Evolutionary conservation across 2,329 filamentous ascomycete species (phyloP), one percentile per base, ranked within the genome.

Genomic region (Parastagonospora avenae): DNA sequence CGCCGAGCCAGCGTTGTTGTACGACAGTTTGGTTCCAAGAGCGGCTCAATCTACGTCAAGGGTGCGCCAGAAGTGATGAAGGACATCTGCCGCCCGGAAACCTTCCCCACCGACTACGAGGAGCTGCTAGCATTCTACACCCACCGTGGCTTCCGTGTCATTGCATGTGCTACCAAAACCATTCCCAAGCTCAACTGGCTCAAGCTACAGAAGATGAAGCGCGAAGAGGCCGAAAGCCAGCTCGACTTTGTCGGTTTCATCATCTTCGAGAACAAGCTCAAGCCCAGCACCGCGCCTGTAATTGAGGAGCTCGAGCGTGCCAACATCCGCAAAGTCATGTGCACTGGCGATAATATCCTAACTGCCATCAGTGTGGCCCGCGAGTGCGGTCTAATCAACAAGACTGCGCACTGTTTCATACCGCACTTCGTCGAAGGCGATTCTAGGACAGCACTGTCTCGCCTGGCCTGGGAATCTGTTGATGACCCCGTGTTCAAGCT

Each of bases 241-340:
- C 82, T 99, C 9, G 86, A 93, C 39, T 97, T 99, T 67, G 83
- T 92, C 31, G 94, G 94, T 4, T 99, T 99, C 76, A 97, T 99
- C 68, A 88, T 99, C 46, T 99, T 99, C 64, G 94, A 99, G 76
- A 99, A 99, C 77, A 99, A 99, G 76, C 79, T 99, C 54, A 99
- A 99, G 73, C 87, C 90, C 1, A 92, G 85, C 15, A 97, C 93
- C 0, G 83, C 90, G 1, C 83, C 82, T 1, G 89, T 97, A 30
- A 85, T 99, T 24, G 83, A 89, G 48, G 92, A 97, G 74, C 82
- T 99, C 2, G 82, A 85, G 29, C 80, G 88, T 45, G 93, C 95
- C 7, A 89, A 89, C 48, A 96, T 99, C 60, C 85, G 91, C 31
- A 88, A 89, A 27, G 86, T 96, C 44, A 99, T 99, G 94, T 95